Conservation (phyloP, 148 eudicot genomes). For the Rhododendron kiyosumense region DNA sequence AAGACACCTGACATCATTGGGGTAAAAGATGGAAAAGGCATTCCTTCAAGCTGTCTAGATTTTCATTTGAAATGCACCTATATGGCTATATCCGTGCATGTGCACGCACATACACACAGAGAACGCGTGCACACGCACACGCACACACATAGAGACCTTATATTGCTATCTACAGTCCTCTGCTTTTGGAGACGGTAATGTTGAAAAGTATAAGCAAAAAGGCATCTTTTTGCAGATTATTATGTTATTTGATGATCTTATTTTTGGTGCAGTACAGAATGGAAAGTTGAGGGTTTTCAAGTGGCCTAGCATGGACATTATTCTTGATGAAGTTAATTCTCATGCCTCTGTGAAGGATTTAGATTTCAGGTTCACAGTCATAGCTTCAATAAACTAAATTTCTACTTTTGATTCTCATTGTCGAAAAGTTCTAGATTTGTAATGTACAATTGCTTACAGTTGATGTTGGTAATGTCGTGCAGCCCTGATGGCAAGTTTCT, state of each 20-base stretch:
- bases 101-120: no score
- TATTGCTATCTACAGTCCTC: not conserved
- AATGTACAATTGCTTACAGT: not conserved
- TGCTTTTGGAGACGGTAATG: not conserved
- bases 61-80: not conserved
- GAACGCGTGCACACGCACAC: no score
- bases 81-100: not conserved
- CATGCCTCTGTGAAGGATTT: slow-evolving; percentile 77
- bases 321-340: slow-evolving; percentile 50
- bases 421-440: not conserved
- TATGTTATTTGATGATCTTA: slow-evolving; percentile 25
- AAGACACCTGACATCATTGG: not conserved
- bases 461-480: slow-evolving; percentile 24
- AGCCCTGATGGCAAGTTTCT: slow-evolving; percentile 88
- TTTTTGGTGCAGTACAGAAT: slow-evolving; percentile 82
- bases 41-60: not conserved
- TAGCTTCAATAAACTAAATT: not conserved
- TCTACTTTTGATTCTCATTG: not conserved
- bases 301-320: slow-evolving; percentile 86
- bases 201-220: not conserved
- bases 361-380: slow-evolving; percentile 64
- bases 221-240: slow-evolving; percentile 8
- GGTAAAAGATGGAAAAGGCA: not conserved
- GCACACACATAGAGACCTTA: no score
- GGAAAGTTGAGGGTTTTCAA: slow-evolving; percentile 88